Evolutionary conservation across 169 alveolate genomes (phyloP), one percentile per base, ranked within the genome.

Genomic region (Eimeria brunetti): DNA sequence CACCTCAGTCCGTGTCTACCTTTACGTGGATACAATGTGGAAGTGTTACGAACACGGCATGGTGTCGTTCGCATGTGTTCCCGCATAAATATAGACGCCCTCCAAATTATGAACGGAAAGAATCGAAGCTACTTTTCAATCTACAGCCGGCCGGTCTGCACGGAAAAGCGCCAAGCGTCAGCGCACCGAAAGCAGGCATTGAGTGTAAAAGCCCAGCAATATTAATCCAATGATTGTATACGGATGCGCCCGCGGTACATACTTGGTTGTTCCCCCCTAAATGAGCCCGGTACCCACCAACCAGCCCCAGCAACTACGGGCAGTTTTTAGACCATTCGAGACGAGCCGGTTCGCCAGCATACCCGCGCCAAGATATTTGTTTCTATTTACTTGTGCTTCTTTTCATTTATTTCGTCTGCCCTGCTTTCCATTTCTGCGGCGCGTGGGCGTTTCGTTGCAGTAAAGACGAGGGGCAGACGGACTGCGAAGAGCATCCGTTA

Each of bases 261-360:
- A n/a, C 12, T 58, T 12, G 53, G 3, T 8, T 27, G 49, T 33
- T 8, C 12, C 64, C 83, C 69, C 33, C 83, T 49, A 5, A 85
- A 41, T 62, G 27, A 60, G 58, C 20, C 7, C 53, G 33, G 44
- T 7, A 41, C 58, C 80, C 83, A 86, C 64, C 93, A 58, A 86
- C 93, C 93, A 86, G 93, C 93, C 93, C 93, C 93, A 27, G 24
- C 91, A 84, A 38, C 27, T 36, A 76, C 60, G 38, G 60, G 60
- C 44, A 41, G 56, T 46, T 76, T 33, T 30, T 33, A 67, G 83
- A 38, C 20, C 53, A 73, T 73, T 73, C 83, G 56, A 38, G 83
- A 20, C 51, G 83, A 73, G 83, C 83, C 83, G 16, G 41, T 38
- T 38, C 53, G 18, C 83, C 20, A 0, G 20, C 53, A 20, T 16